Evolutionary conservation across 2,329 filamentous ascomycete species (phyloP), one percentile per base, ranked within the genome.

Genomic region (Diplodia mutila): DNA sequence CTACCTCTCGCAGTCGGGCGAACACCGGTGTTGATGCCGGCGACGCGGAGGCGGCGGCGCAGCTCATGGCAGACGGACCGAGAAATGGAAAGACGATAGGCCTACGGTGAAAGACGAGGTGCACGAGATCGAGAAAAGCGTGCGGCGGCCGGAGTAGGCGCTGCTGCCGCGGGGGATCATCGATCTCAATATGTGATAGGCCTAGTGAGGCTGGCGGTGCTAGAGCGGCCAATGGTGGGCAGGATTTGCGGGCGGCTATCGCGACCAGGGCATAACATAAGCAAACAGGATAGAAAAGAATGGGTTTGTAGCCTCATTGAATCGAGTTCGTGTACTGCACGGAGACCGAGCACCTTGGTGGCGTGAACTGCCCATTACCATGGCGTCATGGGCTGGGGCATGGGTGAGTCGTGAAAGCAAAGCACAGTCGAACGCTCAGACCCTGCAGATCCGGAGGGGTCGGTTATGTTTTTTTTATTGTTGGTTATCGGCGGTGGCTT

Each of bases 21-120:
- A n/a, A n/a, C n/a, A n/a, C n/a, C n/a, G n/a, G n/a, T n/a, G n/a
- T n/a, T n/a, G n/a, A n/a, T n/a, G n/a, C n/a, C n/a, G n/a, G n/a
- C n/a, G n/a, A n/a, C 74, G 85, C 0, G 77, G 79, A 1, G 80
- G 81, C 79, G 4, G 85, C 81, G 0, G 83, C 79, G 0, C 75
- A 82, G 39, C 71, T 88, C 21, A 85, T 88, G 79, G 80, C 77
- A 0, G 84, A 87, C 68, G 69, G 73, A 14, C 72, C 74, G 0
- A 76, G 84, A 59, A 79, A 86, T 51, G 86, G 85, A 2, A 81
- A 88, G 48, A 23, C 48, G n/a, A 23, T 39, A 46, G 42, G n/a
- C n/a, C 7, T 65, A 46, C 34, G 49, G 32, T 55, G n/a, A 12
- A 48, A 16, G 34, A 32, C 34, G n/a, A 21, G 49, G 16, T 42